Percentiles rank a stretch among this genome's conserved stretches.
Evolutionary conservation across 208 protist species (phyloP).

Genomic region (Trypanosoma conorhini): DNA sequence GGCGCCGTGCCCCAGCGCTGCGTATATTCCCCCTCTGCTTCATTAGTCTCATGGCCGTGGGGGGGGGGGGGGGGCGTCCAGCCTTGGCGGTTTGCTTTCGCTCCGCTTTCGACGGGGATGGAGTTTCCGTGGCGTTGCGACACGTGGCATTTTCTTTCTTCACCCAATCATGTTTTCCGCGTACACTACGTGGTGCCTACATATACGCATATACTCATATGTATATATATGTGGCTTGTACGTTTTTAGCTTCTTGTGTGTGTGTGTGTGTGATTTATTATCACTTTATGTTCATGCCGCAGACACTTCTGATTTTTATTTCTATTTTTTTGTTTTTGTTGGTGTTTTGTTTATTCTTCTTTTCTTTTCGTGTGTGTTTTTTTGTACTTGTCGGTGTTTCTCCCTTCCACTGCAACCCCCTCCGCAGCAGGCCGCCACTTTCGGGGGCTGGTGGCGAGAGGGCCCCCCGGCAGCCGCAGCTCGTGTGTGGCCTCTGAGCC

Average conservation of each 20-base stretch:
- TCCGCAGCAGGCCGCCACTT: no score
- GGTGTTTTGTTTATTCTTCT: not conserved
- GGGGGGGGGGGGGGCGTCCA: no score
- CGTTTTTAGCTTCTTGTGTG: not conserved
- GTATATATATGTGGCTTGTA: not conserved
- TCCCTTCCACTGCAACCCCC: no score
- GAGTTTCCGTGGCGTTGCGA: not conserved
- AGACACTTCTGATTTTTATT: not conserved
- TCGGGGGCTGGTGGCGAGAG: no score
- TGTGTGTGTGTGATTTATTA: not conserved
- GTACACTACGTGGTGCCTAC: not conserved
- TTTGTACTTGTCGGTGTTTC: no score
- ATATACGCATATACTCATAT: not conserved
- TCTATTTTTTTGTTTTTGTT: not conserved
- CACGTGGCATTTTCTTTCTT: not conserved
- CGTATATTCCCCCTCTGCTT: no score
- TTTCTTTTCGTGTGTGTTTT: conserved; percentile 15
- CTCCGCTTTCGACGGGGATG: not conserved
- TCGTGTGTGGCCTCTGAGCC: no score
- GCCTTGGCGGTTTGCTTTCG: no score
- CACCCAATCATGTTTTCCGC: not conserved
- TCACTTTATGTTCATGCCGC: not conserved
- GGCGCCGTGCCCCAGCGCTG: no score
- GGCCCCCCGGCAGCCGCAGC: no score
- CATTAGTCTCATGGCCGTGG: no score